Percentiles rank a stretch among this genome's conserved stretches.
phyloP scores from a whole-genome alignment of 768 basidiomycete species.

The Vishniacozyma victoriae region DNA sequence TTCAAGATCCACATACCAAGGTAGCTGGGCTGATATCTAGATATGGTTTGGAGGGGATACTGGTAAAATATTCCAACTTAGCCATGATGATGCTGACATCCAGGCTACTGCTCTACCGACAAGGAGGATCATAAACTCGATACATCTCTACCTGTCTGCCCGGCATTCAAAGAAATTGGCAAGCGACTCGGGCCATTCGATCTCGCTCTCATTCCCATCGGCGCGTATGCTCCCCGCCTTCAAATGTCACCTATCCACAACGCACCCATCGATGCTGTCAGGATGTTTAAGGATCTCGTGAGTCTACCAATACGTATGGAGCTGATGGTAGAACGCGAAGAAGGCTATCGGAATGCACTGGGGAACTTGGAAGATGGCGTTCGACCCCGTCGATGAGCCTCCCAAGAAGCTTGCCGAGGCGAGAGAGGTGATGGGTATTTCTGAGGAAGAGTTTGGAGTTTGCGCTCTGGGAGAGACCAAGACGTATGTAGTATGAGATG shows the following conservation, averaged over 20 bases:
- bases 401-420: slow-evolving; percentile 56
- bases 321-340: slow-evolving; percentile 28
- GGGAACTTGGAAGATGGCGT: slow-evolving; percentile 49
- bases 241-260: slow-evolving; percentile 59
- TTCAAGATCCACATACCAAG: not conserved
- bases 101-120: slow-evolving; percentile 41
- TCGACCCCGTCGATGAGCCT: slow-evolving; percentile 56
- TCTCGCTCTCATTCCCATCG: slow-evolving; percentile 61
- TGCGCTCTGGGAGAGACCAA: slow-evolving; percentile 61
- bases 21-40: slow-evolving; percentile 19
- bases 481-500: slow-evolving; percentile 21
- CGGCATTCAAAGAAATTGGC: slow-evolving; percentile 69
- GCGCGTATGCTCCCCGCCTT: slow-evolving; percentile 45
- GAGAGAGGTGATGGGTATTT: slow-evolving; percentile 54
- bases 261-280: slow-evolving; percentile 63
- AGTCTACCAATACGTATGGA: slow-evolving; percentile 33
- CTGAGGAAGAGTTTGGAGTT: slow-evolving; percentile 55
- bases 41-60: slow-evolving; percentile 63
- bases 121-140: slow-evolving; percentile 31
- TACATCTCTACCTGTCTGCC: slow-evolving; percentile 54
- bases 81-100: not conserved
- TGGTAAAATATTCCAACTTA: slow-evolving; percentile 54
- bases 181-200: slow-evolving; percentile 60
- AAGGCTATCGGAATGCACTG: slow-evolving; percentile 66
- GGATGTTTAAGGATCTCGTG: slow-evolving; percentile 60